Base-by-base conservation (phyloP, 2,329 filamentous ascomycete genomes). In the Fusarium multiceps region DNA sequence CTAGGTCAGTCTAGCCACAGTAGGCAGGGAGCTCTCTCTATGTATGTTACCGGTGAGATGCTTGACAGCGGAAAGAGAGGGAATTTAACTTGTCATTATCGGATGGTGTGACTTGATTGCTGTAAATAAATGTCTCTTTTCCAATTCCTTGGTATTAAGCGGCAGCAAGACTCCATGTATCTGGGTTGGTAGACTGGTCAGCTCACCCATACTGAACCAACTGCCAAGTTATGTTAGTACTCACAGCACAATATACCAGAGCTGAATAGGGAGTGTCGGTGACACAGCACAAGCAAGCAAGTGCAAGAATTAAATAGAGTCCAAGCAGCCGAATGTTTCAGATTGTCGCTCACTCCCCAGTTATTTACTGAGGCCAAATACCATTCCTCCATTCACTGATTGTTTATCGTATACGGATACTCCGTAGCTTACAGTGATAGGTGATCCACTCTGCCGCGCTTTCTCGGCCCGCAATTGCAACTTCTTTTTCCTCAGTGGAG, bases 401-500 rank as follows among this genome's bases (percentile, higher is more conserved):
- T 18, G 11, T 14, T 34, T 27, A 20, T 53, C n/a, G 23, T 53
- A 53, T 50, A 25, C 23, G 23, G 23, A 25, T 25, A 25, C 23
- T 25, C 23, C 23, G 23, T 25, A 51, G 56, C 41, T 47, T 34
- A 28, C 37, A 50, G 42, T 41, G 30, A 65, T 46, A 37, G 34
- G 18, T 53, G 42, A 12, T 28, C 51, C 43, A 54, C 67, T 51
- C 46, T 62, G 50, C 58, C 67, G 59, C 46, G 32, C 60, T 51
- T 54, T 55, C 69, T 69, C 68, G 68, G 68, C 68, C 68, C 68
- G 60, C 54, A 54, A 55, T 60, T 54, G 49, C 34, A 53, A 53
- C 49, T 42, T 27, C 37, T 53, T 42, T 18, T 28, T 42, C 34
- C 49, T 42, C 49, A 28, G 34, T 37, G 34, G 34, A 37, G 34